A percentile compares a stretch with the other conserved stretches of the same genome.
These are phyloP conservation scores for Castanospermum australe DNA, from an alignment of 306 rosid genomes.

Conservation along the genomic window DNA sequence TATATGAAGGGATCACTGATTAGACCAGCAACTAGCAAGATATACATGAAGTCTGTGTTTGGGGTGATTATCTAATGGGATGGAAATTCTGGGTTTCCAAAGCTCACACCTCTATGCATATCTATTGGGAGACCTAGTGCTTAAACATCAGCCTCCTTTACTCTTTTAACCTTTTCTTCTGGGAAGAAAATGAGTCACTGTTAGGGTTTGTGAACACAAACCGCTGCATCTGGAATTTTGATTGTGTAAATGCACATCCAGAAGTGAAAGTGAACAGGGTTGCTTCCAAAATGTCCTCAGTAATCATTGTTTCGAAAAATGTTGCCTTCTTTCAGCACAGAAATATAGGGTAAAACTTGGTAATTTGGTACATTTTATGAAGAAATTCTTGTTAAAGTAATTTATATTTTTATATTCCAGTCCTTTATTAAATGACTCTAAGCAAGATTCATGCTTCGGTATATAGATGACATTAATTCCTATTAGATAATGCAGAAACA, in stretches of 20 bases:
- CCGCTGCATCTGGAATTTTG: constrained; percentile 13
- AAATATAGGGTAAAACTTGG: background rate
- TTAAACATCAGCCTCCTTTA: constrained; percentile 11
- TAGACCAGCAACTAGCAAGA: constrained; percentile 31
- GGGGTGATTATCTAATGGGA: background rate
- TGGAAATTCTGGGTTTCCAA: constrained; percentile 22
- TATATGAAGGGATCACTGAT: constrained; percentile 44
- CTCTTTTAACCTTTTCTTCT: background rate
- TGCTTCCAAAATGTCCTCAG: background rate
- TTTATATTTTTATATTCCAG: background rate
- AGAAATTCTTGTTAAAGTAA: background rate
- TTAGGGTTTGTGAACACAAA: constrained; percentile 40
- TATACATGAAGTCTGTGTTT: constrained; percentile 21
- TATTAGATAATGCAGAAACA: background rate
- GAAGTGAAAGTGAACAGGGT: constrained; percentile 24
- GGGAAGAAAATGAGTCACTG: background rate
- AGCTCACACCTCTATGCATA: background rate
- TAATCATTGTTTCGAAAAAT: background rate
- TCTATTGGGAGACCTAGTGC: background rate
- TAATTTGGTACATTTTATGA: background rate
- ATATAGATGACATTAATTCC: background rate
- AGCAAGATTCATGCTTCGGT: background rate
- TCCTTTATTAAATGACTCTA: background rate
- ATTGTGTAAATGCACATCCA: background rate
- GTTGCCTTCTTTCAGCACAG: background rate